Percentiles rank a stretch among this genome's conserved stretches.
Evolutionary conservation across 768 basidiomycete species (phyloP).

Genomic region (Kwoniella botswanensis): DNA sequence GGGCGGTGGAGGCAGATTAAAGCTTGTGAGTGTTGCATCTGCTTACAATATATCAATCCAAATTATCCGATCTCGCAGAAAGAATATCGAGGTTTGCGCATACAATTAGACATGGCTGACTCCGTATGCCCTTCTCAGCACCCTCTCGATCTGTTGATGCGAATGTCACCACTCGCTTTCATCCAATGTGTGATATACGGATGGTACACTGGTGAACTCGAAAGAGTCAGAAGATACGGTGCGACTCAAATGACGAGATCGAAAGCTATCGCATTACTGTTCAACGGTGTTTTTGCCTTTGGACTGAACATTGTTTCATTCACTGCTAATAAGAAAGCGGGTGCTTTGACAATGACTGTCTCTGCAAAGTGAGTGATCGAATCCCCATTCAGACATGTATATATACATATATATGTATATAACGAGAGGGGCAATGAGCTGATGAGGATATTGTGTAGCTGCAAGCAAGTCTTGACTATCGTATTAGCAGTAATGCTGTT

Average conservation of each 20-base stretch:
- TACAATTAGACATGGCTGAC: too few species aligned
- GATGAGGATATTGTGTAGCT: slow-evolving; percentile 46
- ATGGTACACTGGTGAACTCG: slow-evolving; percentile 78
- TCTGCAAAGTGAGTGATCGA: slow-evolving; percentile 50
- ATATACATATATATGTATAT: too few species aligned
- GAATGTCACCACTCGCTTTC: slow-evolving; percentile 91
- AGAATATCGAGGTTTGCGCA: too few species aligned
- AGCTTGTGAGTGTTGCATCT: slow-evolving; percentile 43
- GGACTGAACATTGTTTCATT: slow-evolving; percentile 92
- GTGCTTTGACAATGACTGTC: slow-evolving; percentile 63
- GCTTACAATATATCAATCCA: background rate
- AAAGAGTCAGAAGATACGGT: slow-evolving; percentile 64
- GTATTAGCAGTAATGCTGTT: slow-evolving; percentile 83
- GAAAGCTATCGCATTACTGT: slow-evolving; percentile 65
- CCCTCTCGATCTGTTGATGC: slow-evolving; percentile 82
- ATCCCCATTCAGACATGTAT: background rate
- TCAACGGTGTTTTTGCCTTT: slow-evolving; percentile 89
- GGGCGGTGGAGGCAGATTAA: slow-evolving; percentile 57
- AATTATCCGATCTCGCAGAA: too few species aligned
- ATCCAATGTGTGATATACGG: slow-evolving; percentile 82
- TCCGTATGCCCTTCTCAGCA: slow-evolving; percentile 59
- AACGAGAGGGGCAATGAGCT: background rate
- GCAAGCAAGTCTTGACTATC: slow-evolving; percentile 92
- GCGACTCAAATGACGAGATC: slow-evolving; percentile 61
- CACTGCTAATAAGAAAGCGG: slow-evolving; percentile 90